Conservation (phyloP, 2,329 filamentous ascomycete species). For the Botrytis cinerea region DNA sequence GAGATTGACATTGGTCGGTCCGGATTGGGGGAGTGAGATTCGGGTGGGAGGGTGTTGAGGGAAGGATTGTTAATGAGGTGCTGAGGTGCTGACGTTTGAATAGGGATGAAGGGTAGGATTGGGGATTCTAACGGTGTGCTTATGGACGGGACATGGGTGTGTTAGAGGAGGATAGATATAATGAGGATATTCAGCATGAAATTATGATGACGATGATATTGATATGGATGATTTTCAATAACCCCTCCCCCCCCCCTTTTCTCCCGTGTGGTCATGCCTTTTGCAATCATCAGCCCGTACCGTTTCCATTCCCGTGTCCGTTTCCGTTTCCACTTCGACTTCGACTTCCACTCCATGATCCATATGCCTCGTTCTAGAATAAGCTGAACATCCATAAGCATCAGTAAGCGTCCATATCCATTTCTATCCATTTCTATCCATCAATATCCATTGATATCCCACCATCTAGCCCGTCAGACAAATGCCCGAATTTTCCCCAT, state of each 20-base stretch:
- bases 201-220: neutral
- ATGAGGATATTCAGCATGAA: neutral
- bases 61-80: neutral
- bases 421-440: neutral
- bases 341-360: neutral
- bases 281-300: neutral
- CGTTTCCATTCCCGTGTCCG: neutral
- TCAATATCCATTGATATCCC: neutral
- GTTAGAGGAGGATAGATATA: neutral
- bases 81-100: neutral
- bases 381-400: neutral
- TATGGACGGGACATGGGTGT: neutral
- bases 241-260: neutral
- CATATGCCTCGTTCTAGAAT: neutral
- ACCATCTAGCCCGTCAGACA: neutral
- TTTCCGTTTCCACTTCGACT: no score
- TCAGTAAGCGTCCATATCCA: no score
- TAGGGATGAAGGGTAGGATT: neutral
- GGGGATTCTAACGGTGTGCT: conserved; percentile 1
- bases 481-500: neutral
- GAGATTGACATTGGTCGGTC: neutral
- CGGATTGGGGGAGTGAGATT: neutral
- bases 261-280: neutral
- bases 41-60: neutral
- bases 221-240: neutral